phyloP scores from a whole-genome alignment of 176 grass and related monocot species.

The Ampelocalamus luodianensis region DNA sequence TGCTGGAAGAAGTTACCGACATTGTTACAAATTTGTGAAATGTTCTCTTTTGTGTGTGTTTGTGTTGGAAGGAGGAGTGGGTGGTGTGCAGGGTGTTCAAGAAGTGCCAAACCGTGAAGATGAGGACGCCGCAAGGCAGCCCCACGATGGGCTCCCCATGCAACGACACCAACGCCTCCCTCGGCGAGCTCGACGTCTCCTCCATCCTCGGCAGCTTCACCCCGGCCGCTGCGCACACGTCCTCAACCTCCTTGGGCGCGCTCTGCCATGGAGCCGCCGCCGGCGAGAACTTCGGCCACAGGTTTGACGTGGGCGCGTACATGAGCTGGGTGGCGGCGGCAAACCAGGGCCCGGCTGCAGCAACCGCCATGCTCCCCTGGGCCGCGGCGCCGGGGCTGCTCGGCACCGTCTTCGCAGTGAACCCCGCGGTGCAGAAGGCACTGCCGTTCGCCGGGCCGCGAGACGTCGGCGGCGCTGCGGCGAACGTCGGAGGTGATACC shows the following conservation, averaged over 20 bases:
- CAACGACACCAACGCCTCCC: constrained; percentile 48
- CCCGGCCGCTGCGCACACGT: constrained; percentile 29
- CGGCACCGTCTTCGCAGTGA: constrained; percentile 51
- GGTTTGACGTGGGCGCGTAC: constrained; percentile 68
- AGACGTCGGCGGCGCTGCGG: constrained; percentile 11
- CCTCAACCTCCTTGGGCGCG: neutral
- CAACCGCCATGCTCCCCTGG: constrained; percentile 60
- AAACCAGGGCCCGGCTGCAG: constrained; percentile 53
- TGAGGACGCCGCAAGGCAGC: constrained; percentile 42
- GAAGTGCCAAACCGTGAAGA: constrained; percentile 60
- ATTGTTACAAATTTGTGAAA: neutral
- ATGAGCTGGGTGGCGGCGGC: constrained; percentile 70
- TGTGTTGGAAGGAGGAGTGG: constrained; percentile 67
- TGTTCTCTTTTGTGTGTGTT: neutral
- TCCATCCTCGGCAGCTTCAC: constrained; percentile 60
- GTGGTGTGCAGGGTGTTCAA: constrained; percentile 89
- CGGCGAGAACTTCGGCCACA: constrained; percentile 45
- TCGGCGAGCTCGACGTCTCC: constrained; percentile 75
- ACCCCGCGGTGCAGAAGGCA: constrained; percentile 54
- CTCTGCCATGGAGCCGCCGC: constrained; percentile 17
- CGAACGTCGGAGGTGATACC: constrained; percentile 38
- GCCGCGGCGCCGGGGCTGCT: constrained; percentile 39
- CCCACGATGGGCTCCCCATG: constrained; percentile 55
- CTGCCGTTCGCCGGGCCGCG: constrained; percentile 44
- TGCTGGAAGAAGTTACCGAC: too few species aligned